These are phyloP conservation scores for Termitomyces eurrhizus DNA, from an alignment of 768 basidiomycete species.

Conservation along the genomic window DNA sequence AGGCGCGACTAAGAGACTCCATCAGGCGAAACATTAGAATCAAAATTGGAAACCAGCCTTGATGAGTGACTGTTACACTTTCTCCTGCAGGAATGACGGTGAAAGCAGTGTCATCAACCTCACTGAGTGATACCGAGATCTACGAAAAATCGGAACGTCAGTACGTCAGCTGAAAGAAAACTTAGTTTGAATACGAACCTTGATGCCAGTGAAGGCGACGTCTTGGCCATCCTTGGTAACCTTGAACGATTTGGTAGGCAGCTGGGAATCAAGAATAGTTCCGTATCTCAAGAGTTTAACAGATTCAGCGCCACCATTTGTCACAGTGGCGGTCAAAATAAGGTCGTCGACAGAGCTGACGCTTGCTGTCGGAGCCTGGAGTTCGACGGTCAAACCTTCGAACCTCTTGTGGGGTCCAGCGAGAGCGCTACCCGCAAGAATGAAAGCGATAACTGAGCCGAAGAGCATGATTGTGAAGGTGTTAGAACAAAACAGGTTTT, in stretches of 20 bases:
- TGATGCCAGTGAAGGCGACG: slow-evolving; percentile 40
- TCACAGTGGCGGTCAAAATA: slow-evolving; percentile 37
- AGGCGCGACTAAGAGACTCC: slow-evolving; percentile 26
- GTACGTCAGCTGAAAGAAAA: not conserved
- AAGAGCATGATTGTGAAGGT: slow-evolving; percentile 23
- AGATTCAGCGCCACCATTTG: slow-evolving; percentile 34
- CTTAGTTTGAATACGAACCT: slow-evolving; percentile 22
- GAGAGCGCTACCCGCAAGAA: slow-evolving; percentile 23
- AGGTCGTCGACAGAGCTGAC: slow-evolving; percentile 36
- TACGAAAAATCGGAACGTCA: slow-evolving; percentile 9
- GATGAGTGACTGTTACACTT: slow-evolving; percentile 34
- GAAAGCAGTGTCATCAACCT: slow-evolving; percentile 37
- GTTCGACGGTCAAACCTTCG: slow-evolving; percentile 27
- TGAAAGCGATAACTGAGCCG: slow-evolving; percentile 23
- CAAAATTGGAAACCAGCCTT: slow-evolving; percentile 22
- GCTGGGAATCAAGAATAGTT: slow-evolving; percentile 39
- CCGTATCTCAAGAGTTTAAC: slow-evolving; percentile 43
- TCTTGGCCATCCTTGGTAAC: slow-evolving; percentile 35
- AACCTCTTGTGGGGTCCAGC: slow-evolving; percentile 30
- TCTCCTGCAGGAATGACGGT: slow-evolving; percentile 36
- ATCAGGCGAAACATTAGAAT: not conserved
- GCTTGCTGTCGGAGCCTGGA: slow-evolving; percentile 23
- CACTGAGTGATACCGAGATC: slow-evolving; percentile 32
- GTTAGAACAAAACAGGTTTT: not conserved
- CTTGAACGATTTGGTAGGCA: slow-evolving; percentile 41